Evolutionary conservation across 345 rosid genomes (phyloP).

Genomic region (Stellera chamaejasme): DNA sequence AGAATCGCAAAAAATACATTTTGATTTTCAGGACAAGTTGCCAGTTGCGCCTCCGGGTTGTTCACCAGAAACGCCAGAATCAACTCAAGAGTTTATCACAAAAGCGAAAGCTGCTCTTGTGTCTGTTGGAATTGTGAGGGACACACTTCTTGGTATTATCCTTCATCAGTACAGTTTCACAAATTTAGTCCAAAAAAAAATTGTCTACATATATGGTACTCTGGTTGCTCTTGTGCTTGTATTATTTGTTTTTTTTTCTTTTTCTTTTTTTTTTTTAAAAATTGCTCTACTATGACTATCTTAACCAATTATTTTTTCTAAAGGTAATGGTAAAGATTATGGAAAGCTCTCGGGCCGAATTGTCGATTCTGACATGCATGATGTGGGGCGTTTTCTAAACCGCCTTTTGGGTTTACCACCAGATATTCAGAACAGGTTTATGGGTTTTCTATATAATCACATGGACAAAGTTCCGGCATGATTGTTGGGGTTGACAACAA

Average conservation of each 20-base stretch:
- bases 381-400: conserved; percentile 91
- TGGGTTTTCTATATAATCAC: conserved; percentile 13
- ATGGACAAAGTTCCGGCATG: conserved; percentile 5
- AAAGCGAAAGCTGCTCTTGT: conserved; percentile 97
- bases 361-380: conserved; percentile 98
- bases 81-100: conserved; percentile 63
- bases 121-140: conserved; percentile 97
- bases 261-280: neutral
- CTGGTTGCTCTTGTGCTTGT: neutral
- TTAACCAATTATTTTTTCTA: conserved; percentile 11
- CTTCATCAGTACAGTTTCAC: neutral
- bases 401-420: conserved; percentile 95
- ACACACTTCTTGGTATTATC: conserved; percentile 58
- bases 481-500: conserved; percentile 11
- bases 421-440: conserved; percentile 88
- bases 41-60: conserved; percentile 98
- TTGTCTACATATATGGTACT: neutral
- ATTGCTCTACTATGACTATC: no score
- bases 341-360: conserved; percentile 89
- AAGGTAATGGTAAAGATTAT: conserved; percentile 80
- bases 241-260: neutral
- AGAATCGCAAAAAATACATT: conserved; percentile 19
- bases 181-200: neutral
- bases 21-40: conserved; percentile 61
- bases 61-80: conserved; percentile 76